These are phyloP conservation scores for Zea luxurians DNA, from an alignment of 176 grass and related monocot genomes.

Conservation along the genomic window DNA sequence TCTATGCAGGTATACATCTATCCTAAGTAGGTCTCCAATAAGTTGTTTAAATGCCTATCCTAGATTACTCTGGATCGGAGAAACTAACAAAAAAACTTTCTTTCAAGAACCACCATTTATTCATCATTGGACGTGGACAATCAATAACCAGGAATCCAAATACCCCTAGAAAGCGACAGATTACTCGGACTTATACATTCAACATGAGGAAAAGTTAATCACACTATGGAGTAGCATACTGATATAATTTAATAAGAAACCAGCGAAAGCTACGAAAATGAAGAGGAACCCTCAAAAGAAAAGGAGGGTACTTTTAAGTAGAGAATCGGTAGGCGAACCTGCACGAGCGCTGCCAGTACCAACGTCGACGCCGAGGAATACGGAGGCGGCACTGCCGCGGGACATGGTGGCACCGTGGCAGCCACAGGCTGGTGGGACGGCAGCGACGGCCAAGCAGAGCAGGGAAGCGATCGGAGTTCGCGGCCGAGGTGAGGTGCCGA, in stretches of 20 bases:
- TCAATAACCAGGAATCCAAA: not conserved
- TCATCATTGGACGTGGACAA: slow-evolving; percentile 14
- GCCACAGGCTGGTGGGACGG: slow-evolving; percentile 5
- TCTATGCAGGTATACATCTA: not conserved
- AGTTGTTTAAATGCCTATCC: not conserved
- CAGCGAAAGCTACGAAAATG: not conserved
- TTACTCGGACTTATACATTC: not conserved
- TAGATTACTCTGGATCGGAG: not conserved
- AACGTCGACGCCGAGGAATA: slow-evolving; percentile 86
- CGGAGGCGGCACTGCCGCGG: slow-evolving; percentile 14
- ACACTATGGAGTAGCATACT: not conserved
- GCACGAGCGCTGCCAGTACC: slow-evolving; percentile 95
- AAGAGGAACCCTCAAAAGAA: not conserved
- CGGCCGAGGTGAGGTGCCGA: not conserved
- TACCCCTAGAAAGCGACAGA: not conserved
- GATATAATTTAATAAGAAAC: slow-evolving; percentile 5
- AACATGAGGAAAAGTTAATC: not conserved
- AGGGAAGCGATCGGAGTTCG: slow-evolving; percentile 4
- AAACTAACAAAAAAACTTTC: not conserved
- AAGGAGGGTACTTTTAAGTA: not conserved
- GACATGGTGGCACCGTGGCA: slow-evolving; percentile 31
- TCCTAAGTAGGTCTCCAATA: not conserved
- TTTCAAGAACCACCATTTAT: slow-evolving; percentile 14
- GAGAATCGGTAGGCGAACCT: slow-evolving; percentile 38
- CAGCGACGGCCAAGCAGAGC: not conserved